Evolutionary conservation across 2,329 filamentous ascomycete species (phyloP).

Genomic region (Zasmidium citrigriseum): DNA sequence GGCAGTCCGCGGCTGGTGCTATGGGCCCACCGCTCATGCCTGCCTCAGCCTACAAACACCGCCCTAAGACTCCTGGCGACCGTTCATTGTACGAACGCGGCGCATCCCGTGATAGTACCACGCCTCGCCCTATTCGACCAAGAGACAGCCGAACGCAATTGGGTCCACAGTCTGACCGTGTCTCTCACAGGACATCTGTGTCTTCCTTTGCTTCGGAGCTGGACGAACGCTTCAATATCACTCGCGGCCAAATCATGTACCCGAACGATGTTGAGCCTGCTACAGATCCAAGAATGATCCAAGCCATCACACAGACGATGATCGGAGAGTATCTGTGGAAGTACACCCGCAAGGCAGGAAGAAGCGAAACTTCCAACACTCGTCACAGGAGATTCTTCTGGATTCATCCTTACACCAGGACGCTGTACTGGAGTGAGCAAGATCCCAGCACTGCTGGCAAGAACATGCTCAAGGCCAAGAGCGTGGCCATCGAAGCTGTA

Average conservation of each 20-base stretch:
- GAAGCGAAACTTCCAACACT: conserved; percentile 83
- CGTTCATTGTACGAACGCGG: conserved; percentile 19
- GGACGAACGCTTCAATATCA: conserved; percentile 84
- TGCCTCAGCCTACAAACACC: conserved; percentile 67
- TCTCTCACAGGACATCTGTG: conserved; percentile 73
- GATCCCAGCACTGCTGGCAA: conserved; percentile 81
- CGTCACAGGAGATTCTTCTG: conserved; percentile 96
- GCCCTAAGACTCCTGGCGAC: conserved; percentile 31
- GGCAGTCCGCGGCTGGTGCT: conserved; percentile 38
- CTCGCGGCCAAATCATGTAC: conserved; percentile 53
- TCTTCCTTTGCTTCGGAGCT: conserved; percentile 95
- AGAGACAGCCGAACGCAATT: conserved; percentile 38
- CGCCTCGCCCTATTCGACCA: conserved; percentile 54
- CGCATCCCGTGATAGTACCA: conserved; percentile 51
- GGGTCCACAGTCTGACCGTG: conserved; percentile 10
- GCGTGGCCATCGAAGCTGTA: conserved; percentile 89
- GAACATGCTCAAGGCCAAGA: conserved; percentile 78
- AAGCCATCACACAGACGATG: conserved; percentile 99
- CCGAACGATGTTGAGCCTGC: conserved; percentile 62
- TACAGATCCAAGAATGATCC: conserved; percentile 96
- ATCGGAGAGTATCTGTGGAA: conserved; percentile 99
- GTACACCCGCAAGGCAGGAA: conserved; percentile 92
- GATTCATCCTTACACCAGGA: conserved; percentile 96
- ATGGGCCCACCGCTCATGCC: conserved; percentile 89
- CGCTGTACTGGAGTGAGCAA: conserved; percentile 92